Conservation (phyloP, 306 rosid species). For the Trifolium subterraneum region DNA sequence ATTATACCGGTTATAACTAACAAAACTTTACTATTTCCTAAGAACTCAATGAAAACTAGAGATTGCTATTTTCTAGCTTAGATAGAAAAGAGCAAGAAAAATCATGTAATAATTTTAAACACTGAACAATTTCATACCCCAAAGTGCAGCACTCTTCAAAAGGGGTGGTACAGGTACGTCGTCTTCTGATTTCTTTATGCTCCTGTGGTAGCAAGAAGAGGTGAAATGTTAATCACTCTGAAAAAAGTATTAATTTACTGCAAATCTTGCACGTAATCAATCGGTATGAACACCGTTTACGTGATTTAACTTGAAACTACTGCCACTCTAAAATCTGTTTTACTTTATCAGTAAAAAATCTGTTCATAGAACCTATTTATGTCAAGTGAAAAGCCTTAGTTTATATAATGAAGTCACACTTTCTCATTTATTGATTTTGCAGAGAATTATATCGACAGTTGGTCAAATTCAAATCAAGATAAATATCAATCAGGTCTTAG, state of each 20-base stretch:
- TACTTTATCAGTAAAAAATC: not conserved
- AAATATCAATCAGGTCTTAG: constrained; percentile 2
- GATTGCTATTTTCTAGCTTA: constrained; percentile 3
- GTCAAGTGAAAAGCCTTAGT: not conserved
- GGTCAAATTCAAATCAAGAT: not conserved
- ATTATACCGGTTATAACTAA: not conserved
- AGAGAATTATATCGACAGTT: not conserved
- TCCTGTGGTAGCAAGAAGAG: constrained; percentile 69
- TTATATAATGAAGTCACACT: constrained; percentile 1
- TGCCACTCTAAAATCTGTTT: not conserved
- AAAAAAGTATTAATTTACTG: not conserved
- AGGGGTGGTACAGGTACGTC: constrained; percentile 96
- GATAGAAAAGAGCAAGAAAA: constrained; percentile 12
- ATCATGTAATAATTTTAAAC: constrained; percentile 31
- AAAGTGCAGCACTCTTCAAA: constrained; percentile 76
- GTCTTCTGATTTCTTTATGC: constrained; percentile 76
- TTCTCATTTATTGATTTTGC: not conserved
- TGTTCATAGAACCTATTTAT: not conserved
- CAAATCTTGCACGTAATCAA: constrained; percentile 11
- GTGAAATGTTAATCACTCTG: constrained; percentile 45
- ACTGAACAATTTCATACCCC: constrained; percentile 53
- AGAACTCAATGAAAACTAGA: constrained; percentile 21
- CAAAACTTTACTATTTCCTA: constrained; percentile 25
- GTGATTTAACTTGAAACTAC: constrained; percentile 1
- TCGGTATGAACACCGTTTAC: not conserved